Base-by-base conservation (phyloP, 1,284 basidiomycete species). In the Ganoderma multipileum region DNA sequence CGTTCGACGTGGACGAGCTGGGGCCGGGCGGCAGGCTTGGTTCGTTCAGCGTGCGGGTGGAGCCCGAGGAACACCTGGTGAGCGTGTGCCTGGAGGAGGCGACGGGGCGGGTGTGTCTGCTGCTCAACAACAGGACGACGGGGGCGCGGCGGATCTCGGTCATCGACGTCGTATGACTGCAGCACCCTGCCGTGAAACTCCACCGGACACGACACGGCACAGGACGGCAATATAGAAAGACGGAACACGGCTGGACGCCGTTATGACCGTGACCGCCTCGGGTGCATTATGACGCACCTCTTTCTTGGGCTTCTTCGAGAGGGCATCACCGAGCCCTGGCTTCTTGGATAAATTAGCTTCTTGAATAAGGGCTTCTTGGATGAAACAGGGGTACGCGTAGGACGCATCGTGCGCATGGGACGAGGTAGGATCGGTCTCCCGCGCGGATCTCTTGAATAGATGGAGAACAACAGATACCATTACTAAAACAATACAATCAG, bases 41-140 rank as follows among this genome's bases (percentile, higher is more conserved):
- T 52, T 70, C 69, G 52, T 72, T 72, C 67, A 66, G 61, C 38
- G 71, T 72, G 44, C 44, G 63, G 63, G 69, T 72, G 28, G 63
- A 70, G 38, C 71, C 63, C 8, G 67, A 70, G 64, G 71, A 72
- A 65, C 71, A 72, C 60, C 64, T 72, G 20, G 69, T 72, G 63
- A 72, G 65, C 61, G 28, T 72, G 61, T 72, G 69, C 59, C 58
- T 72, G 28, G 71, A 72, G 52, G 71, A 72, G 61, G 59, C 55
- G 38, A 70, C 71, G 41, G 71, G 71, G 58, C 65, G 71, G n/a
- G 69, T 72, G 28, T 72, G 71, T 41, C 42, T 72, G 67, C 69
- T 72, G 14, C 55, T 70, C 28, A 70, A 72, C 55, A 72, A 72
- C 58, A 67, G 70, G 61, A 54, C 63, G 58, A 72, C 71, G 23